A percentile compares a stretch with the other conserved stretches of the same genome.
These are phyloP conservation scores for Backusella psychrophila DNA, from an alignment of 192 early-diverging fungal species.

Conservation along the genomic window DNA sequence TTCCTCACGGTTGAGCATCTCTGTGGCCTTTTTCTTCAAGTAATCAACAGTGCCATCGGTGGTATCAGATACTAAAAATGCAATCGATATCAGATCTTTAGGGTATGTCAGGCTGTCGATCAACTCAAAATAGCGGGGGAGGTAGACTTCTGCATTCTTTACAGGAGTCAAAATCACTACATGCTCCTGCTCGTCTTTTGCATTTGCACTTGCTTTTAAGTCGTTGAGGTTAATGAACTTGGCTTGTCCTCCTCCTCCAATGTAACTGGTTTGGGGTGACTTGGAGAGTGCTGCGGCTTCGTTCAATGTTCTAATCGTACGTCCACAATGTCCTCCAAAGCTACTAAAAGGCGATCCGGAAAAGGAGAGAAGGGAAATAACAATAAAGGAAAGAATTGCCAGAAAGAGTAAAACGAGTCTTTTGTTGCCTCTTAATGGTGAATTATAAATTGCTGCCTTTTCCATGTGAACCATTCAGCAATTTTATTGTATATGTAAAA, in stretches of 20 bases:
- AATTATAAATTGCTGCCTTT: slow-evolving; percentile 8
- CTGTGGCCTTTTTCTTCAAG: slow-evolving; percentile 33
- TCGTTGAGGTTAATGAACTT: slow-evolving; percentile 28
- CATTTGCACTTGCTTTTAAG: slow-evolving; percentile 20
- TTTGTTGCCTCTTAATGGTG: slow-evolving; percentile 14
- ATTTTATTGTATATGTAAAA: background rate
- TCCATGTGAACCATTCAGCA: slow-evolving; percentile 1
- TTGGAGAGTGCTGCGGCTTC: slow-evolving; percentile 13
- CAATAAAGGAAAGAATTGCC: slow-evolving; percentile 8
- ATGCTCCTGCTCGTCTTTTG: slow-evolving; percentile 25
- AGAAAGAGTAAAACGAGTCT: slow-evolving; percentile 3
- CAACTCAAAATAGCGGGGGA: slow-evolving; percentile 55
- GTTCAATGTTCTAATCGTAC: slow-evolving; percentile 8
- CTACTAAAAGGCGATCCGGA: background rate
- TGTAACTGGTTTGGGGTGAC: background rate
- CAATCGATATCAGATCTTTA: slow-evolving; percentile 46
- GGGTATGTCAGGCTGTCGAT: slow-evolving; percentile 51
- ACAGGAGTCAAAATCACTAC: slow-evolving; percentile 56
- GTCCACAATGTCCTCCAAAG: background rate
- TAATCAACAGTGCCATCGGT: slow-evolving; percentile 49
- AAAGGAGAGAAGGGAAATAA: slow-evolving; percentile 13
- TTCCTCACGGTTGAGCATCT: slow-evolving; percentile 7
- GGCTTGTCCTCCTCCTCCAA: slow-evolving; percentile 2
- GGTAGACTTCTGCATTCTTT: slow-evolving; percentile 53
- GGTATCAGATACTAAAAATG: slow-evolving; percentile 59